Evolutionary conservation across 2,329 filamentous ascomycete genomes (phyloP), one percentile per base, ranked within the genome.

Genomic region (Corinectria fuckeliana): DNA sequence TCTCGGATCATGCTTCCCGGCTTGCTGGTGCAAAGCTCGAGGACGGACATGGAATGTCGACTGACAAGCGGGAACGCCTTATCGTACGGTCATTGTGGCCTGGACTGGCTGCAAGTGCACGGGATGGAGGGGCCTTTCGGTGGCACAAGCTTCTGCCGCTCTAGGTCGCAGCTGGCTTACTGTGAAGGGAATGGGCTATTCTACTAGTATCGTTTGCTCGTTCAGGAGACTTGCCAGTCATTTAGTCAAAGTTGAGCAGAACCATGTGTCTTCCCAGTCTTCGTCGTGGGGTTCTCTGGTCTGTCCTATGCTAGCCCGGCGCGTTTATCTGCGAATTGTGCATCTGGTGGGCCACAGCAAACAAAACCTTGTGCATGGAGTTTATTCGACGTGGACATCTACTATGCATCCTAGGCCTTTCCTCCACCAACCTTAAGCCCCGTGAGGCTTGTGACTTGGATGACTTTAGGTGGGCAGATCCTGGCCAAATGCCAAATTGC

Each of bases 281-380:
- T 28, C 14, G n/a, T 28, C 16, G 18, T 20, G 10, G 13, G 13
- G 16, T 25, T n/a, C 23, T 10, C 13, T 44, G 18, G 41, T 7
- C 18, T 23, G 26, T 14, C 23, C 21, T 16, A 44, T 14, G 21
- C n/a, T 10, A 18, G 25, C 25, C n/a, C 20, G 11, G 38, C 18
- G 20, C 9, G 25, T 28, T 5, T 4, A 28, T 45, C 13, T 45
- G 42, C 25, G 25, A 45, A 25, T 20, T 45, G 42, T 28, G 25
- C 42, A 45, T n/a, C 25, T 50, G 60, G 41, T 44, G 55, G 59
- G 55, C 52, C 61, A 55, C 54, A 54, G 58, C 52, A 51, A 56
- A 47, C 26, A 61, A 28, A 49, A 45, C 64, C 61, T 16, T 1
- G 16, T 23, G 20, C 20, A 13, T 14, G 20, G 11, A 13, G n/a